These are phyloP conservation scores for Aspergillus unguis DNA, from an alignment of 2,329 filamentous ascomycete species.

Conservation along the genomic window DNA sequence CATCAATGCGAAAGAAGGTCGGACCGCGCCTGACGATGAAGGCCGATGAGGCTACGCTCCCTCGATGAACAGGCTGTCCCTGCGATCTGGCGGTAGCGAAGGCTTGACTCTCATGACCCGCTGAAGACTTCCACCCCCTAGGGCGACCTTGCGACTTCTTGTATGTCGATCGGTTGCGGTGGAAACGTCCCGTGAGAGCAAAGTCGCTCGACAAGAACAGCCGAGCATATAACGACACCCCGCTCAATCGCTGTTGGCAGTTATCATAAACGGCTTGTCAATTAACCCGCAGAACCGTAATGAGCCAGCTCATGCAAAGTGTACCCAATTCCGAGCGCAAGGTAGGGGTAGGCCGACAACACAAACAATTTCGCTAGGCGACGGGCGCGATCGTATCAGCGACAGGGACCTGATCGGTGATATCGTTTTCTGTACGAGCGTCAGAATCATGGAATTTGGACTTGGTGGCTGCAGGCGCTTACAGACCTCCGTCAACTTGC, in stretches of 20 bases:
- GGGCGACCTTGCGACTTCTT: background rate
- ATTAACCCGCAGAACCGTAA: background rate
- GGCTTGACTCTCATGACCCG: background rate
- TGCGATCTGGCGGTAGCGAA: background rate
- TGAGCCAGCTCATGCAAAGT: background rate
- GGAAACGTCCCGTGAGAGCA: background rate
- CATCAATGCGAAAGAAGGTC: constrained; percentile 2
- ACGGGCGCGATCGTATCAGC: background rate
- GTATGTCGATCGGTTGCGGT: background rate
- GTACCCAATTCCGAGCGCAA: background rate
- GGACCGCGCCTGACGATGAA: background rate
- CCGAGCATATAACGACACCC: background rate
- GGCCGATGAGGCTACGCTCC: background rate
- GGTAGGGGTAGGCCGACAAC: background rate
- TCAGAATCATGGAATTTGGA: too few species aligned
- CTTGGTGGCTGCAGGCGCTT: background rate
- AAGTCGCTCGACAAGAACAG: background rate
- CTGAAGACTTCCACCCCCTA: constrained; percentile 7
- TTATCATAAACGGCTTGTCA: background rate
- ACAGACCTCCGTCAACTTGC: background rate
- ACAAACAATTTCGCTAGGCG: background rate
- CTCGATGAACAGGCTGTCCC: background rate
- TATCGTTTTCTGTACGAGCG: too few species aligned
- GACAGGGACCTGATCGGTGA: background rate
- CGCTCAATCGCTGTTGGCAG: background rate